Conservation (phyloP, 306 rosid genomes). For the Begonia masoniana region DNA sequence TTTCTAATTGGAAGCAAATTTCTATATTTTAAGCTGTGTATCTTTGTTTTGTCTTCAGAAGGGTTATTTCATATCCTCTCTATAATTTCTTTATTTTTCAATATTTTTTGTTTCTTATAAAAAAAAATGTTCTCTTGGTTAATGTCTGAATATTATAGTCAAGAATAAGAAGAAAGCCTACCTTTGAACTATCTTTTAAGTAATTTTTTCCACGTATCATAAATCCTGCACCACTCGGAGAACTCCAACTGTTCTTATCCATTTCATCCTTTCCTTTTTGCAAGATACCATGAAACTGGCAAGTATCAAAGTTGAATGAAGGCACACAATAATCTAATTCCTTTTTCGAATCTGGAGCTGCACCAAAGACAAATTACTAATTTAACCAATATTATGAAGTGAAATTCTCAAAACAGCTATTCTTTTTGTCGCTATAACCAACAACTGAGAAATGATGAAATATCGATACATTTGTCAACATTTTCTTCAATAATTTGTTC, state of each 20-base stretch:
- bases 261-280: constrained; percentile 33
- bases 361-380: constrained; percentile 13
- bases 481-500: no score
- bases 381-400: background rate
- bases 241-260: constrained; percentile 77
- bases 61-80: no score
- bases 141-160: background rate
- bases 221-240: constrained; percentile 64
- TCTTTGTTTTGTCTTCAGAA: no score
- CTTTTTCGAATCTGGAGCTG: constrained; percentile 37
- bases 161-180: constrained; percentile 11
- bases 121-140: background rate
- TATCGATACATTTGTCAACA: no score
- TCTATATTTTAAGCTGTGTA: no score
- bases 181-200: constrained; percentile 79
- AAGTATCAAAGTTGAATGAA: constrained; percentile 34
- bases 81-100: background rate
- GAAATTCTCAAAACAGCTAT: no score
- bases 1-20: no score
- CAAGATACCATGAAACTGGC: constrained; percentile 42
- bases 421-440: background rate
- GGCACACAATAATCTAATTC: constrained; percentile 38
- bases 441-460: no score
- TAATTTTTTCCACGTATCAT: constrained; percentile 90
- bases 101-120: background rate